Evolutionary conservation across 2,329 filamentous ascomycete species (phyloP).

Genomic region (Cytospora piceicola): DNA sequence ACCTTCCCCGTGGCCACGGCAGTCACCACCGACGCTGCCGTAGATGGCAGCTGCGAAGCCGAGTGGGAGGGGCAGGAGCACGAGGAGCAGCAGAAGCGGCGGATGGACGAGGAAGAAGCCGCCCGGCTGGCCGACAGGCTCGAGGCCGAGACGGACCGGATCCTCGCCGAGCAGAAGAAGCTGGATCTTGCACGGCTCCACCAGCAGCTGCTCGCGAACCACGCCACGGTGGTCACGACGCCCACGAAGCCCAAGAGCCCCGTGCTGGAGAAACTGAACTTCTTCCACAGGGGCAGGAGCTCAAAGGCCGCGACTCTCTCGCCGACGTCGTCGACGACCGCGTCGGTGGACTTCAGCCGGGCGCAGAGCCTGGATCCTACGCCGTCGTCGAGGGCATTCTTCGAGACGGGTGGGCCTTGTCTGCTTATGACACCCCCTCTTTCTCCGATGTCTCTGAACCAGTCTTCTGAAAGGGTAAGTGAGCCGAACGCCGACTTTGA

Average conservation of each 20-base stretch:
- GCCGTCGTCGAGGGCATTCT: constrained; percentile 25
- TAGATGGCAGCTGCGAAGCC: constrained; percentile 4
- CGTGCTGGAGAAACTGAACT: constrained; percentile 53
- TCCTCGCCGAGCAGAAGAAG: constrained; percentile 54
- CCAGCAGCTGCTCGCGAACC: constrained; percentile 45
- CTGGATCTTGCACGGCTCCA: constrained; percentile 52
- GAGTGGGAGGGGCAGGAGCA: constrained; percentile 15
- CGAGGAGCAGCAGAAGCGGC: constrained; percentile 19
- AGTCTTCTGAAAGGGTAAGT: constrained; percentile 75
- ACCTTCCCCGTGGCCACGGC: constrained; percentile 27
- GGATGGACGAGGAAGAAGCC: constrained; percentile 34
- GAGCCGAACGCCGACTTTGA: constrained; percentile 14
- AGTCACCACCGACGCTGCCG: constrained; percentile 28
- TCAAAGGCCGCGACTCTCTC: constrained; percentile 42
- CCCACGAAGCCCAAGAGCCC: constrained; percentile 43
- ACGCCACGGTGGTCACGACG: constrained; percentile 33
- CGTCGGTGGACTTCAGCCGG: constrained; percentile 42
- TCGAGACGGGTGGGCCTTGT: constrained; percentile 22
- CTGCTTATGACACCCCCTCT: constrained; percentile 21
- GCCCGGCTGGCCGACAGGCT: constrained; percentile 44
- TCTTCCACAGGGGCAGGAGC: constrained; percentile 49
- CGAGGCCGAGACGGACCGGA: constrained; percentile 53
- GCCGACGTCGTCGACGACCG: constrained; percentile 37
- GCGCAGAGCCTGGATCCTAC: constrained; percentile 40
- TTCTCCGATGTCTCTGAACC: constrained; percentile 77